Base-by-base conservation (phyloP, 78 protist genomes). In the Mastigamoeba balamuthi region DNA sequence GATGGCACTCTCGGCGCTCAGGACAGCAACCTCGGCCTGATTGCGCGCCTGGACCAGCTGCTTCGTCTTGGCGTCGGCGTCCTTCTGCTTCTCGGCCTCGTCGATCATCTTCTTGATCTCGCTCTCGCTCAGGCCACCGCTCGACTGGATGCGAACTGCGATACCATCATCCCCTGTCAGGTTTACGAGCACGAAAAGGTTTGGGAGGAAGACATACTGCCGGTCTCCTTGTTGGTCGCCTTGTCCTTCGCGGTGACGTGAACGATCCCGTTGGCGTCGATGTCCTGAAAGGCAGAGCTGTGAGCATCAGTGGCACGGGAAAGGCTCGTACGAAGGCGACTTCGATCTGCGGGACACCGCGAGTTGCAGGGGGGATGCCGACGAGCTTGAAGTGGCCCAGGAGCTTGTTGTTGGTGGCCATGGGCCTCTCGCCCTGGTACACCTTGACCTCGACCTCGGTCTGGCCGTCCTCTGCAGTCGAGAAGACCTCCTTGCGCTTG, bases 401-500 rank as follows among this genome's bases (percentile, higher is more conserved):
- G 33, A 85, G 33, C 77, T 93, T 88, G 95, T 97, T 97, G 84
- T 95, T 93, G 9, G 77, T 85, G 0, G 99, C 98, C 94, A 95
- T 91, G 74, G 89, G 93, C 9, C 99, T 84, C 93, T 98, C 99
- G 30, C 99, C 99, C 86, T 98, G 99, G 75, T 78, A 73, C 1
- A 98, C 99, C 93, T 95, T 93, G 85, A 98, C 91, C 58, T 92
- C 93, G 28, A 96, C 99, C 76, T 82, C 88, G 36, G 95, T 93
- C 92, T 98, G 99, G 83, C 97, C 97, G 75, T 97, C 99, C 1
- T 94, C 90, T 27, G 97, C 97, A 29, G 99, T 98, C 6, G 98
- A 91, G 98, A 97, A 98, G 65, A 82, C 89, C 85, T 95, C 87
- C 67, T 86, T 67, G 87, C 89, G 88, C 71, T 79, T 81, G 81